phyloP scores from a whole-genome alignment of 495 filamentous ascomycete species.

The Niebla homalea region DNA sequence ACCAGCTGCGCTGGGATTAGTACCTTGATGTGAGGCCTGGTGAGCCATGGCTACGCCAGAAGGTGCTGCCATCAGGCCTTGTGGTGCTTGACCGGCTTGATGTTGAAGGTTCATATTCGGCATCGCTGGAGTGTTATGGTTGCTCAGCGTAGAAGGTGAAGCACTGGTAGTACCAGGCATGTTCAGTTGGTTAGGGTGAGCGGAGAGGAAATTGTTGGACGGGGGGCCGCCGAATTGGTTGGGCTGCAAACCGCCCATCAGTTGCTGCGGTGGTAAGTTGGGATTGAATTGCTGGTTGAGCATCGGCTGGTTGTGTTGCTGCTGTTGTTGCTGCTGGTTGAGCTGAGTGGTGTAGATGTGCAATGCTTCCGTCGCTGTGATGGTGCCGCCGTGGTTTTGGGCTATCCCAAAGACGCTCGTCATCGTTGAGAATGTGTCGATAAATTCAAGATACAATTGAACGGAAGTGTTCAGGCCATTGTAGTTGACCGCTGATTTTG shows the following conservation, averaged over 20 bases:
- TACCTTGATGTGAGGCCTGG: slow-evolving; percentile 60
- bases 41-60: slow-evolving; percentile 45
- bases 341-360: slow-evolving; percentile 16
- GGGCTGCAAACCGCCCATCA: neutral
- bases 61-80: slow-evolving; percentile 8
- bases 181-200: slow-evolving; percentile 32
- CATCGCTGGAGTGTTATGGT: slow-evolving; percentile 15
- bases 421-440: slow-evolving; percentile 66
- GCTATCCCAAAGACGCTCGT: slow-evolving; percentile 50
- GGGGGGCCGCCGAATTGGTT: slow-evolving; percentile 22
- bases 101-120: slow-evolving; percentile 27
- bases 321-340: slow-evolving; percentile 13
- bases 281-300: slow-evolving; percentile 11
- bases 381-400: slow-evolving; percentile 33
- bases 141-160: slow-evolving; percentile 25
- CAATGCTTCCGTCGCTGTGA: neutral
- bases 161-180: slow-evolving; percentile 34
- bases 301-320: slow-evolving; percentile 23
- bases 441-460: slow-evolving; percentile 58
- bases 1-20: slow-evolving; percentile 33
- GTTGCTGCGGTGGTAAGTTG: slow-evolving; percentile 3
- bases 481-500: slow-evolving; percentile 48
- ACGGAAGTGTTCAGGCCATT: slow-evolving; percentile 45
- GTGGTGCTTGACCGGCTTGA: slow-evolving; percentile 21
- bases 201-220: slow-evolving; percentile 38